Conservation (phyloP, 768 basidiomycete species). For the Jaapia argillacea region DNA sequence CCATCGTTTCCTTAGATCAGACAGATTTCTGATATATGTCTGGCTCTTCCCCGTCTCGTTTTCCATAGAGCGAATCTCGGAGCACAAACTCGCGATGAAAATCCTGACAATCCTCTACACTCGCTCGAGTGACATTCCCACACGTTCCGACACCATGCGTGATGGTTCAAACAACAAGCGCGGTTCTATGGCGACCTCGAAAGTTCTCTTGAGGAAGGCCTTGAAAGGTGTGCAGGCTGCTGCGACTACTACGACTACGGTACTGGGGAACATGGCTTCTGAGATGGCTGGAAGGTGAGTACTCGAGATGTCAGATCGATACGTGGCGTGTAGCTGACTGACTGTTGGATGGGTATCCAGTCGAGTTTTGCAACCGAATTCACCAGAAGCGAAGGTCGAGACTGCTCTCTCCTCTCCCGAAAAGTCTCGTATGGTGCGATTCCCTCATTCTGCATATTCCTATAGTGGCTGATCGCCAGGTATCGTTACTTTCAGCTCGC, state of each 20-base stretch:
- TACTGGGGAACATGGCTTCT: constrained; percentile 49
- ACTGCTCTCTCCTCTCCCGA: constrained; percentile 71
- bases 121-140: constrained; percentile 65
- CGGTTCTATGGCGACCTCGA: constrained; percentile 41
- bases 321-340: no score
- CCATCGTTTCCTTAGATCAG: background rate
- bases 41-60: background rate
- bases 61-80: constrained; percentile 59
- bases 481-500: constrained; percentile 66
- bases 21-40: background rate
- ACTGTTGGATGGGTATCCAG: no score
- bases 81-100: constrained; percentile 72
- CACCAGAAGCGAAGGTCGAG: constrained; percentile 71
- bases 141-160: constrained; percentile 52
- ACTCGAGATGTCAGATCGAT: background rate
- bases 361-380: constrained; percentile 80
- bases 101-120: constrained; percentile 68
- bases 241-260: constrained; percentile 80
- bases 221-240: constrained; percentile 60
- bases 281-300: constrained; percentile 43
- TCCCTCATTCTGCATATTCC: constrained; percentile 3
- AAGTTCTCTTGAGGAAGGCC: constrained; percentile 56
- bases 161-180: constrained; percentile 24
- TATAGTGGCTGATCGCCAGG: no score
- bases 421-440: constrained; percentile 58